Percentiles rank a stretch among this genome's conserved stretches.
Evolutionary conservation across 208 protist species (phyloP).

Genomic region (Jaenimonas drosophilae): DNA sequence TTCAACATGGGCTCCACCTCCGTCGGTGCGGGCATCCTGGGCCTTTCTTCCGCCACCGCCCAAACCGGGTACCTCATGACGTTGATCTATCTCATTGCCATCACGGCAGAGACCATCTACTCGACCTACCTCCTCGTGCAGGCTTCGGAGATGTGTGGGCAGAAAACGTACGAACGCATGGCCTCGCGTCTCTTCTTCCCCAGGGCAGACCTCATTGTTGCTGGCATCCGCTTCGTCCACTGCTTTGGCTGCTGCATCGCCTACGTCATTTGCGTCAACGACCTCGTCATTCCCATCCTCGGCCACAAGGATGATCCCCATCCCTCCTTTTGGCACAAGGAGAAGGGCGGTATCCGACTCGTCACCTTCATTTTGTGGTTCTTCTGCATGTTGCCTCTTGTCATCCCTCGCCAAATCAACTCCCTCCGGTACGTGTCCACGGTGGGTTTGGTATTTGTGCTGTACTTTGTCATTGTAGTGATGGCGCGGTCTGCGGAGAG

Average conservation of each 20-base stretch:
- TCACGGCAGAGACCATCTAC: constrained; percentile 26
- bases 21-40: constrained; percentile 57
- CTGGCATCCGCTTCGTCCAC: constrained; percentile 25
- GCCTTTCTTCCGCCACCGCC: constrained; percentile 43
- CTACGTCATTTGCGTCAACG: constrained; percentile 36
- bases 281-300: constrained; percentile 23
- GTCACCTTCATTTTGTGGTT: constrained; percentile 22
- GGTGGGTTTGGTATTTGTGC: constrained; percentile 28
- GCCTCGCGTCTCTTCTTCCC: constrained; percentile 25
- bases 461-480: constrained; percentile 41
- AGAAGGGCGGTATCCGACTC: constrained; percentile 1
- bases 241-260: constrained; percentile 45
- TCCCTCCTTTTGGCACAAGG: constrained; percentile 8
- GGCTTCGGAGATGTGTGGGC: constrained; percentile 11
- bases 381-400: constrained; percentile 50
- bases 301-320: constrained; percentile 5
- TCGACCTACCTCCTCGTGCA: constrained; percentile 22
- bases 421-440: constrained; percentile 52
- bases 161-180: constrained; percentile 14
- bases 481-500: constrained; percentile 26
- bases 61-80: constrained; percentile 25
- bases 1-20: constrained; percentile 51
- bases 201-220: constrained; percentile 33
- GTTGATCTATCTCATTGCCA: constrained; percentile 20
- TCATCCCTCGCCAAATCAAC: constrained; percentile 55